Conservation (phyloP, 176 grass and related monocot genomes). For the Oryza meyeriana region DNA sequence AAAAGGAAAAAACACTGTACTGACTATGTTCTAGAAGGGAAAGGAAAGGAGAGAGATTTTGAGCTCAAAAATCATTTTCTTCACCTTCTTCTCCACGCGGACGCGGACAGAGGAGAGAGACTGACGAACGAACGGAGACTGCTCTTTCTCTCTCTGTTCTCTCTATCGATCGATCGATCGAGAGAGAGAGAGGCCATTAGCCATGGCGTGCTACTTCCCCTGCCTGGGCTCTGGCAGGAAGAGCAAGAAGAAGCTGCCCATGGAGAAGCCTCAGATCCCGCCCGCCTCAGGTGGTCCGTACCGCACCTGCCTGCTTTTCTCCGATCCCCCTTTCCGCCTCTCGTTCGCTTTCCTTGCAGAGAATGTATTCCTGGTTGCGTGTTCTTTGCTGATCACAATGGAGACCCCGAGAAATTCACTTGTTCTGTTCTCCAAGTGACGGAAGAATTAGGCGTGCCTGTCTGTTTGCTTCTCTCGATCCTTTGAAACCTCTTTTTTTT, state of each 20-base stretch:
- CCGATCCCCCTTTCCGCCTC: too few relatives aligned
- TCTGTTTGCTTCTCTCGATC: too few relatives aligned
- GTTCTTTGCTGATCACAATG: too few relatives aligned
- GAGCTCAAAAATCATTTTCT: not conserved
- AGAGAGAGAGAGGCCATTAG: not conserved
- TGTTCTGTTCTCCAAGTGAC: too few relatives aligned
- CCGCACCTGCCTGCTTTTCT: not conserved
- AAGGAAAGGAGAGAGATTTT: not conserved
- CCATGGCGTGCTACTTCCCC: constrained; percentile 58
- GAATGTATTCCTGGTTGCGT: too few relatives aligned
- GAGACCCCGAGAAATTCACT: too few relatives aligned
- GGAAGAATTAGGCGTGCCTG: too few relatives aligned
- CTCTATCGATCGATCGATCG: too few relatives aligned
- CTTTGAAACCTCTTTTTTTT: too few relatives aligned
- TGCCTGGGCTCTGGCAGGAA: constrained; percentile 20
- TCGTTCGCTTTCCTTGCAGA: too few relatives aligned
- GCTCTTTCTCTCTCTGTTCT: not conserved
- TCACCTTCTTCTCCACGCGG: constrained; percentile 24
- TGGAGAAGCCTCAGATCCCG: constrained; percentile 54
- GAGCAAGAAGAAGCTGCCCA: constrained; percentile 21
- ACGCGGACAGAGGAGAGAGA: not conserved
- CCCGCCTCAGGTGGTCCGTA: constrained; percentile 36
- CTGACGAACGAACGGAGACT: not conserved
- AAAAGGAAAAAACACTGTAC: too few relatives aligned
- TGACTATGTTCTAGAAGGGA: constrained; percentile 16